Conservation (phyloP, 768 basidiomycete species). For the Tephrocybe sp. region DNA sequence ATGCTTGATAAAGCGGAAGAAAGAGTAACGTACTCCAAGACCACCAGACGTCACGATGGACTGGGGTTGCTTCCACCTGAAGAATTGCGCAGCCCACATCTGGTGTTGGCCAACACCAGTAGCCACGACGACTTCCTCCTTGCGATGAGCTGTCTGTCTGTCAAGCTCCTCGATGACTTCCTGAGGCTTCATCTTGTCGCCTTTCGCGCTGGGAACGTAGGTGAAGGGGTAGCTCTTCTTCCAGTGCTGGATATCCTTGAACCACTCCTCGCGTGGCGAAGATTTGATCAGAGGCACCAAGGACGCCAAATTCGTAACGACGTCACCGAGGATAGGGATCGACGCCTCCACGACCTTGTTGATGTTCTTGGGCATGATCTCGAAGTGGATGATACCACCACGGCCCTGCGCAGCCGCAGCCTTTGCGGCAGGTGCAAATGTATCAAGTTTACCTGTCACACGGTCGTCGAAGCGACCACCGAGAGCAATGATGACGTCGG, state of each 20-base stretch:
- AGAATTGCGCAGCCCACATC: constrained; percentile 99
- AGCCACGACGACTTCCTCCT: constrained; percentile 84
- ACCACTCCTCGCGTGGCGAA: constrained; percentile 76
- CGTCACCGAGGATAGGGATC: constrained; percentile 93
- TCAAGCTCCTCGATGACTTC: constrained; percentile 95
- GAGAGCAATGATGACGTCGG: constrained; percentile 96
- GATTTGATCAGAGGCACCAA: constrained; percentile 79
- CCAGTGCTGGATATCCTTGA: constrained; percentile 79
- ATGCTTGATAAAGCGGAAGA: constrained; percentile 3
- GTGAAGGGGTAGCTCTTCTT: constrained; percentile 91
- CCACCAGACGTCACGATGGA: constrained; percentile 94
- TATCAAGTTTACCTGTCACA: constrained; percentile 87
- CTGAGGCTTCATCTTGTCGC: constrained; percentile 88
- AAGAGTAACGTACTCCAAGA: constrained; percentile 70
- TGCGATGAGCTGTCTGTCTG: constrained; percentile 70
- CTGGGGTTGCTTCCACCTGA: constrained; percentile 85
- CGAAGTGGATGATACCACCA: constrained; percentile 99
- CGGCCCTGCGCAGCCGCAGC: constrained; percentile 83
- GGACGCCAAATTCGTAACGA: constrained; percentile 75
- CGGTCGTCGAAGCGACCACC: constrained; percentile 98
- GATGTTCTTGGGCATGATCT: constrained; percentile 97
- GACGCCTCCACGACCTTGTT: constrained; percentile 98
- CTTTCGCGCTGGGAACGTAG: constrained; percentile 63
- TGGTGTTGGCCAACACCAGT: constrained; percentile 99
- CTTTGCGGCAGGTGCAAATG: constrained; percentile 89